These are phyloP conservation scores for Erigeron philadelphicus DNA, from an alignment of 140 eudicot genomes.

Conservation along the genomic window DNA sequence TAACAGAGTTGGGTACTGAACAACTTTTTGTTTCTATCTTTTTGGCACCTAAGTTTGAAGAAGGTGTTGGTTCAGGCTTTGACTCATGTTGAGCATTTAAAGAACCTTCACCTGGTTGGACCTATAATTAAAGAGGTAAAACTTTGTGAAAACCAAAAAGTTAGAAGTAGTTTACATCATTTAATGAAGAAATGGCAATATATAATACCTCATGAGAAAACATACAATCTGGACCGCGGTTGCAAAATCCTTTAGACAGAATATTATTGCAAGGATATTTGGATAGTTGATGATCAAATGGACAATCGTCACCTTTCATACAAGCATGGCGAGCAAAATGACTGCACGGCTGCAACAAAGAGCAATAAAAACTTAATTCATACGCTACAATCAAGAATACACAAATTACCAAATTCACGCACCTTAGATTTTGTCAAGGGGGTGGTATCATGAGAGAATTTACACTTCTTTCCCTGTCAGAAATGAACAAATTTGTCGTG, in stretches of 20 bases:
- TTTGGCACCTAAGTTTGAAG: slow-evolving; percentile 27
- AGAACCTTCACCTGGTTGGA: slow-evolving; percentile 30
- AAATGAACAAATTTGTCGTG: slow-evolving; percentile 6
- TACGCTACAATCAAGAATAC: neutral
- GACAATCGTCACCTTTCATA: slow-evolving; percentile 95
- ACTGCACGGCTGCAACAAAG: slow-evolving; percentile 59
- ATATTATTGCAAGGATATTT: slow-evolving; percentile 69
- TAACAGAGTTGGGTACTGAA: slow-evolving; percentile 18
- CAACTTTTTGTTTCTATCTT: slow-evolving; percentile 22
- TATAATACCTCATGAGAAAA: slow-evolving; percentile 75
- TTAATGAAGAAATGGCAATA: slow-evolving; percentile 1
- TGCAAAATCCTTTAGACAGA: slow-evolving; percentile 53
- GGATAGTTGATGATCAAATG: slow-evolving; percentile 68
- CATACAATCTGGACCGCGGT: slow-evolving; percentile 58
- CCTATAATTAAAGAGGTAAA: slow-evolving; percentile 15
- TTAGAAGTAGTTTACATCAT: neutral
- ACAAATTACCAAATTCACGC: neutral
- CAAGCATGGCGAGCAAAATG: slow-evolving; percentile 76
- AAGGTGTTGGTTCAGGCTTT: slow-evolving; percentile 28
- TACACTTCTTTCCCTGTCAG: slow-evolving; percentile 73
- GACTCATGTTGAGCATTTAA: neutral
- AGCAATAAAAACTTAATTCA: neutral
- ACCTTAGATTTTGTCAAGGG: slow-evolving; percentile 89
- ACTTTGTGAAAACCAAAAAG: neutral
- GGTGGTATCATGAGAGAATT: slow-evolving; percentile 78